Evolutionary conservation across 345 rosid genomes (phyloP).

Genomic region (Boechera retrofracta): DNA sequence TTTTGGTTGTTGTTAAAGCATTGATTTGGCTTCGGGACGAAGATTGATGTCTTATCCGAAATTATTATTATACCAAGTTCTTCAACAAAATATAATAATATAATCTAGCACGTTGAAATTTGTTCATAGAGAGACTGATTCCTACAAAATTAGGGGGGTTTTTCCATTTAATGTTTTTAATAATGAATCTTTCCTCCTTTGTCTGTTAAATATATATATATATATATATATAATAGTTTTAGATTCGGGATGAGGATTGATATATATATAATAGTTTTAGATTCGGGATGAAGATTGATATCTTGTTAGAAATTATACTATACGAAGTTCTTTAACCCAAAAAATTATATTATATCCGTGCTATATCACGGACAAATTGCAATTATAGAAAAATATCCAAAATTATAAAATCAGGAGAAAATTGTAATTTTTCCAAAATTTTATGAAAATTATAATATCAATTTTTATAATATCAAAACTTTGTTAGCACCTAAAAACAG

Average conservation of each 20-base stretch:
- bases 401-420: no score
- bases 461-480: no score
- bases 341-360: not conserved
- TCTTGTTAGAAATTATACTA: constrained; percentile 1
- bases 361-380: no score
- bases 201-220: no score
- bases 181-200: constrained; percentile 1
- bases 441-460: no score
- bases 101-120: constrained; percentile 23
- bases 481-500: no score
- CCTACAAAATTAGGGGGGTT: not conserved
- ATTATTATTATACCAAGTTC: constrained; percentile 23
- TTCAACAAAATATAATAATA: not conserved
- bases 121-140: not conserved
- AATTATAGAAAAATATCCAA: no score
- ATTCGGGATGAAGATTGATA: constrained; percentile 21
- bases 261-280: not conserved
- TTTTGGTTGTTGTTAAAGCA: no score
- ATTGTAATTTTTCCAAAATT: no score
- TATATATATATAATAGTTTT: no score
- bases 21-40: not conserved
- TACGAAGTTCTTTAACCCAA: constrained; percentile 3
- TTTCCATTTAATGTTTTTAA: not conserved
- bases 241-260: not conserved
- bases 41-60: constrained; percentile 22